Conservation (phyloP, 1,139 yeast genomes). For the Yamadazyma membranifaciens region DNA sequence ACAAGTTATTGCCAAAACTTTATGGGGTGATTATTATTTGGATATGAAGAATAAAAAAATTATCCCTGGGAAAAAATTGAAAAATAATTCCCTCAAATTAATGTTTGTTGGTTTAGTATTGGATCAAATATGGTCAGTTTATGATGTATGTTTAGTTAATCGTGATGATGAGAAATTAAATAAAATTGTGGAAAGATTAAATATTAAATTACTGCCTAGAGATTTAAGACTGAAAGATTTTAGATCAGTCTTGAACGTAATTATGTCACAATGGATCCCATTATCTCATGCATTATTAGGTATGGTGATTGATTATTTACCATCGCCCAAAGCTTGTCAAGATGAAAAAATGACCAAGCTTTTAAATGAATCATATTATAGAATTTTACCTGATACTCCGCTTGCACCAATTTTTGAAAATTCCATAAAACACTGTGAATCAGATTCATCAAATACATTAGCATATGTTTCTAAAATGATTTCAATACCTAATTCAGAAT, state of each 20-base stretch:
- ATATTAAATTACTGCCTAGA: conserved; percentile 67
- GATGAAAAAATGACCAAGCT: conserved; percentile 65
- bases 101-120: conserved; percentile 83
- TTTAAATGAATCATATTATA: conserved; percentile 45
- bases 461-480: conserved; percentile 91
- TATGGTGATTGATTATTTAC: conserved; percentile 80
- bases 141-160: conserved; percentile 64
- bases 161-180: conserved; percentile 70
- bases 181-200: conserved; percentile 70
- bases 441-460: conserved; percentile 56
- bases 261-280: conserved; percentile 95
- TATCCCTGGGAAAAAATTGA: conserved; percentile 53
- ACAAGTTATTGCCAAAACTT: conserved; percentile 73
- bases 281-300: conserved; percentile 81
- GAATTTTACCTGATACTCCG: conserved; percentile 35
- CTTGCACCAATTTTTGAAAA: conserved; percentile 49
- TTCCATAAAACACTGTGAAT: conserved; percentile 64
- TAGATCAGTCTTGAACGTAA: conserved; percentile 57
- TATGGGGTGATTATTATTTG: conserved; percentile 93
- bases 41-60: conserved; percentile 91
- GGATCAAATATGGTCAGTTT: conserved; percentile 92
- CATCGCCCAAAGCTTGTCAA: conserved; percentile 82
- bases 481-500: conserved; percentile 76
- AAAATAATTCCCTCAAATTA: conserved; percentile 61
- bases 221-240: conserved; percentile 81